Percentiles rank a stretch among this genome's conserved stretches.
Conservation (phyloP, 495 filamentous ascomycete species). For the Aspergillus diversus region DNA sequence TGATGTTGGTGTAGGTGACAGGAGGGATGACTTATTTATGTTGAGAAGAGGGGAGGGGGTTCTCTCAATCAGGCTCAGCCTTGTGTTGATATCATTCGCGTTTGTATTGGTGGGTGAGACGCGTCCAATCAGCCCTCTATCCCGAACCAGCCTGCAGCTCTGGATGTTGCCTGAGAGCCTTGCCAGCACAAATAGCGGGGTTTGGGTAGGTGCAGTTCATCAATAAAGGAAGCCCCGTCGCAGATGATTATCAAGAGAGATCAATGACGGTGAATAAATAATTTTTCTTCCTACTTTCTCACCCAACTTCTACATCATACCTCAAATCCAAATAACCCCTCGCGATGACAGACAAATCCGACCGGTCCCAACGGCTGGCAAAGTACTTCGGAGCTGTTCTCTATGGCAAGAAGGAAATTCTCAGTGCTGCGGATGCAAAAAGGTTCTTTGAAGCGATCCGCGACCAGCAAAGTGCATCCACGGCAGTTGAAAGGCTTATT, state of each 20-base stretch:
- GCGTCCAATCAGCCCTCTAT: background rate
- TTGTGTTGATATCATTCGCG: too few species aligned
- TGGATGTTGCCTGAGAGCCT: background rate
- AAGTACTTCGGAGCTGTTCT: conserved; percentile 39
- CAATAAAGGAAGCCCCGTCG: background rate
- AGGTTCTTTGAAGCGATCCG: conserved; percentile 65
- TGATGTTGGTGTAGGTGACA: background rate
- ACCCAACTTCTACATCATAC: background rate
- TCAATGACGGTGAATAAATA: background rate
- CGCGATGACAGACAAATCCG: background rate
- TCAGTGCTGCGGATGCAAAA: conserved; percentile 43
- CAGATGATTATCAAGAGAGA: background rate
- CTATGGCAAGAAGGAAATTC: conserved; percentile 34
- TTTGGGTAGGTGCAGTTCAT: background rate
- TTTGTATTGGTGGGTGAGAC: too few species aligned
- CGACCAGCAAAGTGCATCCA: conserved; percentile 44
- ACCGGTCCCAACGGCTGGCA: conserved; percentile 13
- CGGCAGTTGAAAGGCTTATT: conserved; percentile 56
- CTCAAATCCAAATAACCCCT: background rate
- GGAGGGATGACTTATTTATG: background rate
- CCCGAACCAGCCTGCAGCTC: background rate
- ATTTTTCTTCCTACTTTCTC: background rate
- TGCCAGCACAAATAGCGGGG: background rate
- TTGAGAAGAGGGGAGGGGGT: too few species aligned
- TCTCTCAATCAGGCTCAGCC: too few species aligned